Conservation (phyloP, 2,329 filamentous ascomycete genomes). For the Dothideomycetidae sp. region DNA sequence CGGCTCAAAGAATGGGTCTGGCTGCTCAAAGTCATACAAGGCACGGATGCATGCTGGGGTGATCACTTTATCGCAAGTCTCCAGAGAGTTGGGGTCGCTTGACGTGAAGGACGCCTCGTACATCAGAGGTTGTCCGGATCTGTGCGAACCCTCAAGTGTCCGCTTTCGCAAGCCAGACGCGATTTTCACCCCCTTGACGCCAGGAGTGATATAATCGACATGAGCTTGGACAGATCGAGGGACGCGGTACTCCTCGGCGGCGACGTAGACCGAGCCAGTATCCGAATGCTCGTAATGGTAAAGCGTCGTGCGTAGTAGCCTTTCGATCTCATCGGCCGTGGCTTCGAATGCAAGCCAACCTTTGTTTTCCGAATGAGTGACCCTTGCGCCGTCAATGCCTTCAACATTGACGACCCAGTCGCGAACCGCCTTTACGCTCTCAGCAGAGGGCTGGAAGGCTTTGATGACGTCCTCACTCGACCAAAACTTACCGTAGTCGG, state of each 20-base stretch:
- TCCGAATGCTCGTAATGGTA: slow-evolving; percentile 16
- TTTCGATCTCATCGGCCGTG: slow-evolving; percentile 17
- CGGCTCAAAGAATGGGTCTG: slow-evolving; percentile 22
- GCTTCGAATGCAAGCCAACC: slow-evolving; percentile 23
- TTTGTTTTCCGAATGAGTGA: slow-evolving; percentile 22
- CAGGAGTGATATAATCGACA: slow-evolving; percentile 20
- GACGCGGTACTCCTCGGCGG: slow-evolving; percentile 19
- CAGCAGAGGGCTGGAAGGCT: slow-evolving; percentile 17
- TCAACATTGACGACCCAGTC: slow-evolving; percentile 18
- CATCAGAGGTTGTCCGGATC: background rate
- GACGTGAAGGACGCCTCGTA: background rate
- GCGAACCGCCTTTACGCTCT: slow-evolving; percentile 15
- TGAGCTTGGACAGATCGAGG: slow-evolving; percentile 14
- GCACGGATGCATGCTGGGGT: slow-evolving; percentile 28
- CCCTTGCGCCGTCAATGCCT: slow-evolving; percentile 13
- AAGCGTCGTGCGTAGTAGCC: slow-evolving; percentile 17
- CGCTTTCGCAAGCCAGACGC: slow-evolving; percentile 12
- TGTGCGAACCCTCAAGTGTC: slow-evolving; percentile 14
- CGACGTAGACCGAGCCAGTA: slow-evolving; percentile 13
- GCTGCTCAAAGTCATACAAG: slow-evolving; percentile 28
- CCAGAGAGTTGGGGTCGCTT: slow-evolving; percentile 9
- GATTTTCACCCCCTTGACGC: slow-evolving; percentile 15
- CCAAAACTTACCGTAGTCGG: slow-evolving; percentile 24
- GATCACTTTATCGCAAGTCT: slow-evolving; percentile 20
- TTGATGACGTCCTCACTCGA: slow-evolving; percentile 17